Evolutionary conservation across 805 yeast genomes (phyloP).

Genomic region (Cyberlindnera xishuangbannaensis): DNA sequence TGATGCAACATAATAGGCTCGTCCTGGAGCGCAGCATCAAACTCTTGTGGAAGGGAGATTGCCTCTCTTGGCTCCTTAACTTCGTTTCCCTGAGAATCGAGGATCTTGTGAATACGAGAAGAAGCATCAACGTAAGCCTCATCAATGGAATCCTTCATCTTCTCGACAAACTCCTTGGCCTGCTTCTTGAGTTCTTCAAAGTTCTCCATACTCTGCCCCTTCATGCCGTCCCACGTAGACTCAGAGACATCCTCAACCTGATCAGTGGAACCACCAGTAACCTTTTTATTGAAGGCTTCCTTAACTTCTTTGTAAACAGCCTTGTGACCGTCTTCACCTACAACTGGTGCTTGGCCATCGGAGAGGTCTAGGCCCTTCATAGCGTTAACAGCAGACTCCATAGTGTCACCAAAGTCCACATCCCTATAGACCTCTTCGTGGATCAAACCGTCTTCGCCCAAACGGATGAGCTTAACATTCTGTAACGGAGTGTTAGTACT

Average conservation of each 20-base stretch:
- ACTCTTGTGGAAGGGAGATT: too few species aligned
- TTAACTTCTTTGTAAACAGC: not conserved
- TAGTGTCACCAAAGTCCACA: constrained; percentile 20
- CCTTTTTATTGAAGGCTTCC: too few species aligned
- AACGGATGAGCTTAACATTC: constrained; percentile 15
- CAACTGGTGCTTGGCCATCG: too few species aligned
- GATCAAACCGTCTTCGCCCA: constrained; percentile 12
- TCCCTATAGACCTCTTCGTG: constrained; percentile 9
- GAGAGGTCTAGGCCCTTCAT: constrained; percentile 4
- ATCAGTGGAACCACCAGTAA: not conserved
- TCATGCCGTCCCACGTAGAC: too few species aligned
- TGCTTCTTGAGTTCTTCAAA: constrained; percentile 1
- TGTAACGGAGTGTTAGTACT: too few species aligned
- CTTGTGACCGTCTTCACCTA: not conserved
- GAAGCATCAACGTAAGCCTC: constrained; percentile 6
- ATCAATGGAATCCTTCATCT: constrained; percentile 6
- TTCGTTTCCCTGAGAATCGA: constrained; percentile 7
- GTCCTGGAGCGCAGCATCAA: too few species aligned
- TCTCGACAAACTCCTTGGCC: constrained; percentile 6
- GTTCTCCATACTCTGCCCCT: too few species aligned
- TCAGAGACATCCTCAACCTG: constrained; percentile 2
- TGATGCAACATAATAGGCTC: too few species aligned
- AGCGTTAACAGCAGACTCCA: constrained; percentile 9
- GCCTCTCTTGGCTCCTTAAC: constrained; percentile 3
- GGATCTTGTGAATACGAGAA: constrained; percentile 4